These are phyloP conservation scores for Diaporthe sp. DNA, from an alignment of 2,329 filamentous ascomycete species.

Conservation along the genomic window DNA sequence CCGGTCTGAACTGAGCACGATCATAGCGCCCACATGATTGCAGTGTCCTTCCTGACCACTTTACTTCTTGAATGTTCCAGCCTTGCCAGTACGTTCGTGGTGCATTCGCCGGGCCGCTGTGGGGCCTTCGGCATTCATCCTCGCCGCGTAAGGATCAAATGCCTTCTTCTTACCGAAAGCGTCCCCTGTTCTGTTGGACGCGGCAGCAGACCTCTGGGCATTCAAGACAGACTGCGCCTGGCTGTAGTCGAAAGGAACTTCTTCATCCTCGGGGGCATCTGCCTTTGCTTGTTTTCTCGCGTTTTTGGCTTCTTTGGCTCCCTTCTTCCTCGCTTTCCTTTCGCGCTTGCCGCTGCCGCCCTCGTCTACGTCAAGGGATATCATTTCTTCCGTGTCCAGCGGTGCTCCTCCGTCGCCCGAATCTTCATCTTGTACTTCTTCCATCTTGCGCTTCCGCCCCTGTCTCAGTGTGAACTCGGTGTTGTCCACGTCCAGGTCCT, in stretches of 20 bases:
- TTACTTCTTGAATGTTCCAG: conserved; percentile 54
- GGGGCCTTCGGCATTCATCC: conserved; percentile 43
- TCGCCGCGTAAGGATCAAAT: conserved; percentile 46
- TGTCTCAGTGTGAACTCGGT: conserved; percentile 66
- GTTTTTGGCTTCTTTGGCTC: conserved; percentile 33
- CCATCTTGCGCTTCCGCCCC: conserved; percentile 63
- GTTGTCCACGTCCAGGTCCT: conserved; percentile 45
- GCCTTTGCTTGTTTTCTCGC: conserved; percentile 37
- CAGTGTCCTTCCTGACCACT: not conserved
- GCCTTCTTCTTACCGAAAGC: conserved; percentile 41
- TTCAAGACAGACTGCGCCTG: conserved; percentile 47
- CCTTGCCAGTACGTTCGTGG: conserved; percentile 45
- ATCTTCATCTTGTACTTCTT: conserved; percentile 34
- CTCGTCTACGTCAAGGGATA: conserved; percentile 34
- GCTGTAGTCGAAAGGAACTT: conserved; percentile 49
- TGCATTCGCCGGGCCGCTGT: conserved; percentile 46
- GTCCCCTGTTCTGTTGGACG: conserved; percentile 27
- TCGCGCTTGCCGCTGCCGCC: conserved; percentile 35
- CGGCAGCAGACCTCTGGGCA: conserved; percentile 38
- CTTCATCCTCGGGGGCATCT: conserved; percentile 38
- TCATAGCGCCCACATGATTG: not conserved
- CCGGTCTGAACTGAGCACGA: not conserved
- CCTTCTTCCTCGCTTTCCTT: conserved; percentile 37
- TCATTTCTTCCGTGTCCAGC: conserved; percentile 31
- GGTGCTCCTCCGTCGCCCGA: conserved; percentile 29